Evolutionary conservation across 2,329 filamentous ascomycete species (phyloP), one percentile per base, ranked within the genome.

Genomic region (Colletotrichum tropicale): DNA sequence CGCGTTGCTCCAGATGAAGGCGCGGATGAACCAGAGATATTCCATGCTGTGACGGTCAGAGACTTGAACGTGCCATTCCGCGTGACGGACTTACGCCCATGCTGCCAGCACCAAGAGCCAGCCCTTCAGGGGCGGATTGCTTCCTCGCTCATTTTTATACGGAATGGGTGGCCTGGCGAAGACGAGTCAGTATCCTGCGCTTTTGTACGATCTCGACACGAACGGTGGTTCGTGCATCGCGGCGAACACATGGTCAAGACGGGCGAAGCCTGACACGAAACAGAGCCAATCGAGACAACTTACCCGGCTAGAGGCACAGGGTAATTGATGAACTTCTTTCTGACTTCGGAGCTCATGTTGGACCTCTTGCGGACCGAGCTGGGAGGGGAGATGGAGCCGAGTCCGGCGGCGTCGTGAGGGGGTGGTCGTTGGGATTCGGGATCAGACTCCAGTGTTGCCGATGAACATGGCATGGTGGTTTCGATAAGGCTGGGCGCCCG

Each of bases 1-100:
- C 24, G 92, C 92, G 82, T 93, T 93, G 52, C 84, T 84, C 91
- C 92, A 94, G 78, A 93, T 87, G 67, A 87, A 81, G 74, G 86
- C 87, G 65, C 91, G 89, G 10, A 93, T 75, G 64, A 90, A 86
- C 24, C 86, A 85, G 18, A 93, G 80, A 66, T 87, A 89, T 60
- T 91, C 88, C 78, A 94, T 87, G 13, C 89, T 91, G 77, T n/a
- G 12, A n/a, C 8, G 6, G 52, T 48, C 28, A 60, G 56, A 4
- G 21, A 52, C 38, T n/a, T 18, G 13, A 24, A 21, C 12, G 6
- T 12, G n/a, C 61, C 38, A 32, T 32, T 8, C 8, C 15, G 30
- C 52, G 9, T 18, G 28, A 38, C 16, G 6, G 60, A 82, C 89
- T 81, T 84, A 93, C 91, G 92, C 79, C 55, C 86, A 88, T 62